Conservation (phyloP, 768 basidiomycete species). For the Melanogaster broomeanus region DNA sequence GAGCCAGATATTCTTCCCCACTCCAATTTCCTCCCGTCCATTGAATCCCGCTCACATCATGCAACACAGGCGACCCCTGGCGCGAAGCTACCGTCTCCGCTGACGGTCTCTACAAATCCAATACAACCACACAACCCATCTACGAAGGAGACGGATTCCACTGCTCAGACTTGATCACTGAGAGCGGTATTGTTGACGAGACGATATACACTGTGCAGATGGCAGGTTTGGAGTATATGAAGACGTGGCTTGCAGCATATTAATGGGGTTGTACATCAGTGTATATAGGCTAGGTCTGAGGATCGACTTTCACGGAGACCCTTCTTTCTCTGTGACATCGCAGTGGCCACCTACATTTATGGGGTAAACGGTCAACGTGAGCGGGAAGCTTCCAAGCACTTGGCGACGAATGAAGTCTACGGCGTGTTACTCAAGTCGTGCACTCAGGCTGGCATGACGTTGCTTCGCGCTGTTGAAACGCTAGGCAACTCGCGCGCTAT, state of each 20-base stretch:
- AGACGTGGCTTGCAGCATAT: conserved; percentile 49
- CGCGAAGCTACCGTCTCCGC: conserved; percentile 68
- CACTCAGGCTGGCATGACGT: no score
- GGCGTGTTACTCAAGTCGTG: no score
- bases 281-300: neutral
- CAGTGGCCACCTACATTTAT: no score
- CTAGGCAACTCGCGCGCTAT: no score
- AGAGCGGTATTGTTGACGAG: conserved; percentile 45
- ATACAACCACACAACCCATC: conserved; percentile 57
- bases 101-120: conserved; percentile 43
- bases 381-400: no score
- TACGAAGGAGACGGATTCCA: conserved; percentile 66
- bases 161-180: conserved; percentile 55
- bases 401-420: no score
- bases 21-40: no score
- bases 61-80: conserved; percentile 68
- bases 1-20: neutral
- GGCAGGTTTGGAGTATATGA: conserved; percentile 52
- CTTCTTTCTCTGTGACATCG: no score
- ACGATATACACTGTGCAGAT: conserved; percentile 56
- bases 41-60: neutral
- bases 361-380: no score
- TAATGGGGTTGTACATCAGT: neutral
- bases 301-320: no score
- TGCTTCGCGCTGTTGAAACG: no score